Evolutionary conservation across 345 rosid genomes (phyloP).

Genomic region (Eucalyptus microcorys): DNA sequence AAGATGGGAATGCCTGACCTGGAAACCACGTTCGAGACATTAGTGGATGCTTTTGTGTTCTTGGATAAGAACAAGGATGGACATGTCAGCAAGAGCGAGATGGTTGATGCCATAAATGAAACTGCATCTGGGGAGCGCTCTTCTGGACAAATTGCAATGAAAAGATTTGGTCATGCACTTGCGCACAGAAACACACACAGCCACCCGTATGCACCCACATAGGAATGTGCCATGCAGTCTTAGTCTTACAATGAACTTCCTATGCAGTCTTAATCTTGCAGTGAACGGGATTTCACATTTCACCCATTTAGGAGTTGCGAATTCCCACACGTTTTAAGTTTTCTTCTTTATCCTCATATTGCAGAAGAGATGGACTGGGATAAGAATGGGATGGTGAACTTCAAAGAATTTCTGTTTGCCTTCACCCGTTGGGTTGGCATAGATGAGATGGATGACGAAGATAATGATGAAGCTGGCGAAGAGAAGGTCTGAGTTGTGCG

Average conservation of each 20-base stretch:
- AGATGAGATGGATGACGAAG: conserved; percentile 63
- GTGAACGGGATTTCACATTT: neutral
- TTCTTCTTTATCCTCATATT: neutral
- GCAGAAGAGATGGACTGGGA: conserved; percentile 99
- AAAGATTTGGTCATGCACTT: conserved; percentile 60
- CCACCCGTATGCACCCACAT: neutral
- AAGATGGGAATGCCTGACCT: conserved; percentile 59
- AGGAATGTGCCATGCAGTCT: neutral
- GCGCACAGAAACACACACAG: neutral
- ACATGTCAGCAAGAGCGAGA: conserved; percentile 77
- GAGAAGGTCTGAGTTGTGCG: conserved; percentile 1
- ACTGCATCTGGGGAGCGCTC: conserved; percentile 75
- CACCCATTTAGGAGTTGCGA: neutral
- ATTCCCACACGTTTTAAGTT: neutral
- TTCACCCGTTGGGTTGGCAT: conserved; percentile 90
- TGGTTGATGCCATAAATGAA: conserved; percentile 78
- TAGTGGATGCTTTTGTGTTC: conserved; percentile 82
- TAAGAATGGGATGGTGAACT: conserved; percentile 81
- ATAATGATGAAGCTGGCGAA: conserved; percentile 7
- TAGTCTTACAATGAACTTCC: neutral
- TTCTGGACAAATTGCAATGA: conserved; percentile 73
- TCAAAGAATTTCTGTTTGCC: conserved; percentile 92
- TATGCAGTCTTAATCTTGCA: neutral
- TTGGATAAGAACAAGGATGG: conserved; percentile 89
- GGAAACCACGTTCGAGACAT: conserved; percentile 75